Percentiles rank a stretch among this genome's conserved stretches.
Conservation (phyloP, 495 filamentous ascomycete genomes). For the Aspergillus leporis region DNA sequence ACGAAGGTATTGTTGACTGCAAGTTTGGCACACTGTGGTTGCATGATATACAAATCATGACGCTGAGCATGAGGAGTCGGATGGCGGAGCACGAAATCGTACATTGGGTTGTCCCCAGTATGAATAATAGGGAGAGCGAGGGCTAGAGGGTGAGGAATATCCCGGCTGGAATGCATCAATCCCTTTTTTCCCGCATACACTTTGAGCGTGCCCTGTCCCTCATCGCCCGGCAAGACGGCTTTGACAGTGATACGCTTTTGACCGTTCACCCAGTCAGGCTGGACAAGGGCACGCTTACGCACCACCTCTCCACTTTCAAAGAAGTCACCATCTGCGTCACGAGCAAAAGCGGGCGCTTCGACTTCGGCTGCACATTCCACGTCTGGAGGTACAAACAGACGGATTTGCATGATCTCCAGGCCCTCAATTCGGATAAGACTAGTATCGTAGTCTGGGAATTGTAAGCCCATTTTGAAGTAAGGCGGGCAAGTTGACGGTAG, state of each 20-base stretch:
- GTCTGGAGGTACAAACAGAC: conserved; percentile 81
- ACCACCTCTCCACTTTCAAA: conserved; percentile 91
- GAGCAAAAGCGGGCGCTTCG: conserved; percentile 74
- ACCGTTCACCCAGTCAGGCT: conserved; percentile 87
- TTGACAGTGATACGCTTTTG: conserved; percentile 91
- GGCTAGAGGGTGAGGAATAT: conserved; percentile 89
- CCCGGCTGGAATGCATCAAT: conserved; percentile 91
- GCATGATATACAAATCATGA: conserved; percentile 94
- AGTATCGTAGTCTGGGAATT: conserved; percentile 89
- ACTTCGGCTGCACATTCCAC: conserved; percentile 94
- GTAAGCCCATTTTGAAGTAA: conserved; percentile 77
- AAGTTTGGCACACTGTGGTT: conserved; percentile 85
- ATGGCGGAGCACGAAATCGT: conserved; percentile 89
- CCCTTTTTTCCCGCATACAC: conserved; percentile 92
- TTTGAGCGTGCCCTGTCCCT: conserved; percentile 86
- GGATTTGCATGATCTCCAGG: conserved; percentile 87
- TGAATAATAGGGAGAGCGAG: conserved; percentile 90
- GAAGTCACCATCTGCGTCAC: conserved; percentile 84
- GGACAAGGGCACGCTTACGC: conserved; percentile 81
- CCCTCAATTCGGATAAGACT: conserved; percentile 83
- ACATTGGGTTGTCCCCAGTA: conserved; percentile 86
- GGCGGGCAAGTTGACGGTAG: conserved; percentile 83
- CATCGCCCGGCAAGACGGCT: conserved; percentile 84
- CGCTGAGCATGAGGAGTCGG: conserved; percentile 95
- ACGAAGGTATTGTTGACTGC: conserved; percentile 97